Conservation (phyloP, 1,284 basidiomycete genomes). For the Rugosomyces carneus region DNA sequence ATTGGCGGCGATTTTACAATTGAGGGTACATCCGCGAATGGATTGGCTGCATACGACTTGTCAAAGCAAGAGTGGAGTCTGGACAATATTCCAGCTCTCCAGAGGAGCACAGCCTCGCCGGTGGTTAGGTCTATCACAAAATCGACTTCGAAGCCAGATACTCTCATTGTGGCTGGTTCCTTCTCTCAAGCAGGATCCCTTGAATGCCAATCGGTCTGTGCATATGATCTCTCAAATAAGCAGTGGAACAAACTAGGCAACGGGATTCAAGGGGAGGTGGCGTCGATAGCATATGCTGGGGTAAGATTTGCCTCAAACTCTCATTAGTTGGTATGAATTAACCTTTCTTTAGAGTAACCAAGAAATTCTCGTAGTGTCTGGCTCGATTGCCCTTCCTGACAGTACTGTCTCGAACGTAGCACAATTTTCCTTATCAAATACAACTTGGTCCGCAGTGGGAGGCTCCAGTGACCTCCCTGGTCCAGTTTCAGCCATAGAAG, state of each 20-base stretch:
- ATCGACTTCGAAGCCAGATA: slow-evolving; percentile 55
- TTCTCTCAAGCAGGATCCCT: slow-evolving; percentile 78
- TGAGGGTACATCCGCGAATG: slow-evolving; percentile 46
- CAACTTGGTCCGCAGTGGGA: slow-evolving; percentile 75
- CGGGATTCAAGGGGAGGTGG: slow-evolving; percentile 80
- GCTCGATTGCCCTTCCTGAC: slow-evolving; percentile 64
- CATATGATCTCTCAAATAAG: slow-evolving; percentile 58
- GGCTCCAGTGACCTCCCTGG: slow-evolving; percentile 67
- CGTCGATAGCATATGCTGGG: slow-evolving; percentile 75
- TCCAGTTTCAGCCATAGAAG: slow-evolving; percentile 83
- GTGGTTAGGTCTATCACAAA: slow-evolving; percentile 72
- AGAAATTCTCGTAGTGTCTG: slow-evolving; percentile 64
- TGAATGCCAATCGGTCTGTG: slow-evolving; percentile 76
- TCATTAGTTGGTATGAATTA: slow-evolving; percentile 6
- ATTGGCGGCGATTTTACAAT: slow-evolving; percentile 79
- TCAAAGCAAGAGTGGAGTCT: slow-evolving; percentile 52
- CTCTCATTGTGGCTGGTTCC: slow-evolving; percentile 79
- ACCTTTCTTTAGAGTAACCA: slow-evolving; percentile 43
- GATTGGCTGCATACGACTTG: slow-evolving; percentile 77
- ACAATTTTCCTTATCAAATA: slow-evolving; percentile 62
- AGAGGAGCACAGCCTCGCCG: slow-evolving; percentile 43
- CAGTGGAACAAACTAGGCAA: slow-evolving; percentile 82
- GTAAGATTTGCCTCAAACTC: slow-evolving; percentile 37
- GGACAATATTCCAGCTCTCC: slow-evolving; percentile 51
- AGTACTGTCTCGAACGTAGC: slow-evolving; percentile 63